phyloP scores from a whole-genome alignment of 2,329 filamentous ascomycete genomes.

The Penicillium sp. region DNA sequence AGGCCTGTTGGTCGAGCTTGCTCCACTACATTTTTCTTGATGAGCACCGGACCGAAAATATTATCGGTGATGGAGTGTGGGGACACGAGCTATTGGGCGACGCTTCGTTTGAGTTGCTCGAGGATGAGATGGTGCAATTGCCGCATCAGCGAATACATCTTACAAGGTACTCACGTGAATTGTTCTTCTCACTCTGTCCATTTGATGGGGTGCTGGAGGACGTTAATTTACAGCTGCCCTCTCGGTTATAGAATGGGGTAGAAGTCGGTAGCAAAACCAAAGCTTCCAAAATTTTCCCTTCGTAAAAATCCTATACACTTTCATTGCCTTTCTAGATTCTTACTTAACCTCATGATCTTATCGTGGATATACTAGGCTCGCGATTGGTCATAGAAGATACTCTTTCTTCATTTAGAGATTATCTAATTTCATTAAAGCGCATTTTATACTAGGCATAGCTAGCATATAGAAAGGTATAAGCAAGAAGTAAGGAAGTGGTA shows the following conservation, averaged over 20 bases:
- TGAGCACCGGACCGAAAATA: slow-evolving; percentile 1
- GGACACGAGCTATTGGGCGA: not conserved
- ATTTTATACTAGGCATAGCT: too few species aligned
- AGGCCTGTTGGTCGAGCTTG: slow-evolving; percentile 1
- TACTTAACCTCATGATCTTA: not conserved
- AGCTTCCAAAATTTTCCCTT: not conserved
- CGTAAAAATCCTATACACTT: not conserved
- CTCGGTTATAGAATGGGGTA: not conserved
- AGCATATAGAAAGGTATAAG: too few species aligned
- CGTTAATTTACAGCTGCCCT: not conserved
- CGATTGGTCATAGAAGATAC: too few species aligned
- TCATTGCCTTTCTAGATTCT: not conserved
- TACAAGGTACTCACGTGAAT: not conserved
- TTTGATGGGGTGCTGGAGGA: not conserved
- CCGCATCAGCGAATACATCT: not conserved
- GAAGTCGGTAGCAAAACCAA: not conserved
- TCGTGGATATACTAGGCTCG: too few species aligned
- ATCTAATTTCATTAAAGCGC: too few species aligned
- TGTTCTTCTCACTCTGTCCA: not conserved
- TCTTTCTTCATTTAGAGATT: too few species aligned
- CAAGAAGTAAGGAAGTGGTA: too few species aligned
- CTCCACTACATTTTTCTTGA: slow-evolving; percentile 3
- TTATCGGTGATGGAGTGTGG: not conserved
- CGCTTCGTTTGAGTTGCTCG: not conserved
- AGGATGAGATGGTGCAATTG: not conserved